Evolutionary conservation across 129 eudicot species (phyloP), one percentile per base, ranked within the genome.

Genomic region (Tagetes patula): DNA sequence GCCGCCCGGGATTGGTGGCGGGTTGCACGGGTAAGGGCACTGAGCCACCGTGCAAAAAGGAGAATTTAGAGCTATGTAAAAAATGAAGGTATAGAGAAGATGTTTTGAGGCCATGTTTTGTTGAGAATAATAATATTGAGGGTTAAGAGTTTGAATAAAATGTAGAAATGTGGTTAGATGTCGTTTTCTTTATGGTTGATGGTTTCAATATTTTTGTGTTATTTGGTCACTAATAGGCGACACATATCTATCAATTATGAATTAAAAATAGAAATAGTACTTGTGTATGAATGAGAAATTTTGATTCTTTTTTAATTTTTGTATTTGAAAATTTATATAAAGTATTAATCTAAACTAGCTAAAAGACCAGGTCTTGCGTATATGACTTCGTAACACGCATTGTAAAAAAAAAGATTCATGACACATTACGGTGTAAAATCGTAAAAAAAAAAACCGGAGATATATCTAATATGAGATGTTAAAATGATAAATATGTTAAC

Each of bases 1-100:
- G 81, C 79, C 55, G 20, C 69, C 71, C 2, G 71, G 81, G 34
- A 67, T 83, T 2, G 93, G 88, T 14, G 93, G 85, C 11, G 96
- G 88, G 61, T 79, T 78, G 76, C 96, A 90, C 7, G 96, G 92
- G 49, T 90, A 85, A 8, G 87, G 85, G 67, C 96, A 90, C 74
- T 82, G 92, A 12, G 92, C 70, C 58, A 82, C 67, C 67, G 81
- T 43, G 43, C 68, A 38, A 38, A 81, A 54, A 41, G 78, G 80
- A 77, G 47, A 65, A 46, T 43, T 11, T 55, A 84, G 65, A 62
- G 77, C 37, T 65, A 77, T 71, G 62, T 70, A 52, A 71, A 82
- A 62, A 53, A 80, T 58, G 66, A 75, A 31, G 65, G 76, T 32
- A 65, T 70, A 72, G 78, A 85, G 80, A 45, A 83, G 71, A 30